Percentiles rank a stretch among this genome's conserved stretches.
Conservation (phyloP, 2,329 filamentous ascomycete species). For the Colletotrichum noveboracense region DNA sequence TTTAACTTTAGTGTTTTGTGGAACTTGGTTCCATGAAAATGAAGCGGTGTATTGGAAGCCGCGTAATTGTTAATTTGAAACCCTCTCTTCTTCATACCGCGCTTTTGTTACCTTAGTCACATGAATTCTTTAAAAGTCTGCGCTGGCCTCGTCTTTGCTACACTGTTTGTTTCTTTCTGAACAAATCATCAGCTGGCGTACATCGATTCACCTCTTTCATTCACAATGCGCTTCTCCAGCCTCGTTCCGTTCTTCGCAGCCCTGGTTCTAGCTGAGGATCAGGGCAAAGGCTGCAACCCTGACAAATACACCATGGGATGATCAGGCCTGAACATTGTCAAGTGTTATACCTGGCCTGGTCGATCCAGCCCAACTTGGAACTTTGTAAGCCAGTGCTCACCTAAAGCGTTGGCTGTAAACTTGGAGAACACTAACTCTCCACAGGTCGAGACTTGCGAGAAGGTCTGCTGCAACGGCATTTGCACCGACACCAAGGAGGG, state of each 20-base stretch:
- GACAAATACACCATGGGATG: not conserved
- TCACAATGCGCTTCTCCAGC: not conserved
- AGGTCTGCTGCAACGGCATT: not conserved
- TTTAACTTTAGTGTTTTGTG: not conserved
- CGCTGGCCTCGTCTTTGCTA: not conserved
- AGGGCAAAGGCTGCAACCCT: not conserved
- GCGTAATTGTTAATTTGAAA: not conserved
- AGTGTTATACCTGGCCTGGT: not conserved
- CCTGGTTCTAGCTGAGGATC: not conserved
- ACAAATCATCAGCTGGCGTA: not conserved
- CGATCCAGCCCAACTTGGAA: not conserved
- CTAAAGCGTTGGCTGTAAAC: not conserved
- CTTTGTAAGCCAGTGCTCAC: not conserved
- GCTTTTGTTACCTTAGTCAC: not conserved
- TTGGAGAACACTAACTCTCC: not conserved
- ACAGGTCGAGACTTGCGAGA: not conserved
- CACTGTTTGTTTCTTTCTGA: not conserved
- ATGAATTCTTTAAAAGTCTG: not conserved
- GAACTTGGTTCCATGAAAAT: not conserved
- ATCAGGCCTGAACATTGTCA: not conserved
- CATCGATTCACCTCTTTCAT: not conserved
- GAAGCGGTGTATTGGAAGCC: not conserved
- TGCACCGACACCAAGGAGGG: not conserved
- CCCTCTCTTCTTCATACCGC: not conserved
- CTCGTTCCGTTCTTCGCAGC: not conserved